phyloP scores from a whole-genome alignment of 2,329 filamentous ascomycete species.

The Penicillium sp. region DNA sequence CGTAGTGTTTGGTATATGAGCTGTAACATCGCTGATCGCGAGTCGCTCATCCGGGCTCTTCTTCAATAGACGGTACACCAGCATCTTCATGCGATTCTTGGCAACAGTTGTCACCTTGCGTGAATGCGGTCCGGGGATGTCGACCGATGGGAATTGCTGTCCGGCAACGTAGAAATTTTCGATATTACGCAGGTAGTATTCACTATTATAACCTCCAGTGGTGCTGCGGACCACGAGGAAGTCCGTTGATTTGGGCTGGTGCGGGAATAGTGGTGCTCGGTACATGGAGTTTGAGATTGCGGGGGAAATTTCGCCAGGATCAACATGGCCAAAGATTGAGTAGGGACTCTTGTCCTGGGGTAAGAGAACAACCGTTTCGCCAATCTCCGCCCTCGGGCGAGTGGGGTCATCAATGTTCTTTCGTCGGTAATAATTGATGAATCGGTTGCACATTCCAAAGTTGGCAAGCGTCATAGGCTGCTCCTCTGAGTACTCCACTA shows the following conservation, averaged over 20 bases:
- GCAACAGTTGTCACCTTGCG: conserved; percentile 94
- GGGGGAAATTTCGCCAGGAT: conserved; percentile 83
- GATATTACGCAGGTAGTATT: conserved; percentile 82
- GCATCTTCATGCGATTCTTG: conserved; percentile 95
- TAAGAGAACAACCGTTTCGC: conserved; percentile 81
- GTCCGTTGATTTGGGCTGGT: conserved; percentile 72
- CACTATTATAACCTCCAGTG: conserved; percentile 72
- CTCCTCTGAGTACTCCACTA: conserved; percentile 96
- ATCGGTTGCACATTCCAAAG: conserved; percentile 92
- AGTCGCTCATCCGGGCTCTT: conserved; percentile 69
- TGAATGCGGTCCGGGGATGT: conserved; percentile 90
- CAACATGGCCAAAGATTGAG: conserved; percentile 88
- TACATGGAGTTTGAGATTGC: conserved; percentile 96
- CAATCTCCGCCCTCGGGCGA: conserved; percentile 76
- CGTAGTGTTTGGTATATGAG: conserved; percentile 86
- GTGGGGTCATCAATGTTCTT: conserved; percentile 74
- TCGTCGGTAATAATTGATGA: conserved; percentile 95
- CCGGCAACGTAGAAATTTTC: conserved; percentile 90
- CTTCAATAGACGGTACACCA: conserved; percentile 83
- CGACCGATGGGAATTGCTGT: conserved; percentile 86
- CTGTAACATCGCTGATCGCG: conserved; percentile 80
- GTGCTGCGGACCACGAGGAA: conserved; percentile 82
- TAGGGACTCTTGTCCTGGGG: conserved; percentile 96
- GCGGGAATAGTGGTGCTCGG: conserved; percentile 87
- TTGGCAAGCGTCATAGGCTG: conserved; percentile 88